Base-by-base conservation (phyloP, 2,329 filamentous ascomycete genomes). In the Diplodia seriata region DNA sequence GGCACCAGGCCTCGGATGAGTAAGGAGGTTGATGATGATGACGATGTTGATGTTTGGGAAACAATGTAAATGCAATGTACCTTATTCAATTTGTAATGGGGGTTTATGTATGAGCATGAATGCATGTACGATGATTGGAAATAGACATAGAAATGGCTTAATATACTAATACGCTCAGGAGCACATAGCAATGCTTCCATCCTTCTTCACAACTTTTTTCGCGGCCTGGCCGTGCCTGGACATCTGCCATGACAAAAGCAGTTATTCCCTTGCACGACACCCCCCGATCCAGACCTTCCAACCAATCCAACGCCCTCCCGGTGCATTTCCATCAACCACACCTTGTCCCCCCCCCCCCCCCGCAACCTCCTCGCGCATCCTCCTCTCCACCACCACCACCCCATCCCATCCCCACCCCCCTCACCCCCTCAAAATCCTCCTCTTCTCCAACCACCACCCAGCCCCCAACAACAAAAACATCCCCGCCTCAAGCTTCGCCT, bases 391-490 rank as follows among this genome's bases (percentile, higher is more conserved):
- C 38, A 3, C n/a, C n/a, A n/a, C n/a, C n/a, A n/a, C n/a, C n/a
- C 63, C 15, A 18, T 23, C 26, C 23, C 31, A 23, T 14, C 49
- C 7, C 40, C 20, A 12, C 49, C 36, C 23, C 43, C 29, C 12
- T 20, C 18, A 20, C 43, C 4, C 47, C 56, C 15, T 18, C 49
- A 51, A 18, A 43, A 68, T 54, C 56, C 66, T 68, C 55, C 55
- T 47, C 36, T 51, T 36, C 66, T 68, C 66, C 57, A 68, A 43
- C 66, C 51, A 64, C 57, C 57, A 68, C 36, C 49, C 66, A 1
- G 33, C 66, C 0, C 26, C 66, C 18, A 50, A 18, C 33, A 68
- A 20, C 7, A 1, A 51, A n/a, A 68, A 51, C 38, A 68, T 36
- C 14, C 18, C 59, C 29, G 12, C 36, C n/a, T 68, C 66, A 29